These are phyloP conservation scores for Fusarium torreyae DNA, from an alignment of 2,329 filamentous ascomycete species.

Conservation along the genomic window DNA sequence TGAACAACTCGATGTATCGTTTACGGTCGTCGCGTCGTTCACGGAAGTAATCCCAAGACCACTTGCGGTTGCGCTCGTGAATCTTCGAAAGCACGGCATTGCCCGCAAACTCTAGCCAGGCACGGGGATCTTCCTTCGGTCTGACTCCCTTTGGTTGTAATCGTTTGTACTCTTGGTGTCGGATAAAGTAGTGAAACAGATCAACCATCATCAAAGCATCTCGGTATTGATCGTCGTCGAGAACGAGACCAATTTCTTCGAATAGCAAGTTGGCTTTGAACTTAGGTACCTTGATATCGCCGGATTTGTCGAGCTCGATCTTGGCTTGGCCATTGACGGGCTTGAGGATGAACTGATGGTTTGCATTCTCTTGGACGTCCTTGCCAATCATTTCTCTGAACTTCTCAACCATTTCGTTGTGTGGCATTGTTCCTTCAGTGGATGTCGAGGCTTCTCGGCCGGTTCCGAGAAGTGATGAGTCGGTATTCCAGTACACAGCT, in stretches of 20 bases:
- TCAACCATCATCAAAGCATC: conserved; percentile 99
- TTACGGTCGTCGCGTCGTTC: conserved; percentile 92
- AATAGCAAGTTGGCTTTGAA: conserved; percentile 94
- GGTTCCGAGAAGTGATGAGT: conserved; percentile 85
- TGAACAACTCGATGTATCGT: conserved; percentile 94
- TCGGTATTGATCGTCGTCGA: conserved; percentile 97
- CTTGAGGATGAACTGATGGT: conserved; percentile 94
- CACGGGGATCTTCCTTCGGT: conserved; percentile 90
- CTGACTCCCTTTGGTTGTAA: conserved; percentile 85
- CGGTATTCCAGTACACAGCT: conserved; percentile 98
- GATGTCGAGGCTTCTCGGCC: conserved; percentile 75
- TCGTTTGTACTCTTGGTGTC: conserved; percentile 97
- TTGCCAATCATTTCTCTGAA: conserved; percentile 87
- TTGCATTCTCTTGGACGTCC: conserved; percentile 69
- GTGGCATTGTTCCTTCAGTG: conserved; percentile 72
- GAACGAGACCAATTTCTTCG: conserved; percentile 96
- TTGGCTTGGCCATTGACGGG: conserved; percentile 96
- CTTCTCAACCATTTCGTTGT: conserved; percentile 82
- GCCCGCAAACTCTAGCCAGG: conserved; percentile 93
- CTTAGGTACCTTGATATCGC: conserved; percentile 82
- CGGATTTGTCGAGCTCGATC: conserved; percentile 94
- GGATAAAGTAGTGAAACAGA: conserved; percentile 97
- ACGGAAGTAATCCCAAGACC: conserved; percentile 97
- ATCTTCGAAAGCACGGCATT: conserved; percentile 93
- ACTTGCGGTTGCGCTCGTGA: conserved; percentile 90